These are phyloP conservation scores for Curvularia sp. DNA, from an alignment of 2,329 filamentous ascomycete species.

Conservation along the genomic window DNA sequence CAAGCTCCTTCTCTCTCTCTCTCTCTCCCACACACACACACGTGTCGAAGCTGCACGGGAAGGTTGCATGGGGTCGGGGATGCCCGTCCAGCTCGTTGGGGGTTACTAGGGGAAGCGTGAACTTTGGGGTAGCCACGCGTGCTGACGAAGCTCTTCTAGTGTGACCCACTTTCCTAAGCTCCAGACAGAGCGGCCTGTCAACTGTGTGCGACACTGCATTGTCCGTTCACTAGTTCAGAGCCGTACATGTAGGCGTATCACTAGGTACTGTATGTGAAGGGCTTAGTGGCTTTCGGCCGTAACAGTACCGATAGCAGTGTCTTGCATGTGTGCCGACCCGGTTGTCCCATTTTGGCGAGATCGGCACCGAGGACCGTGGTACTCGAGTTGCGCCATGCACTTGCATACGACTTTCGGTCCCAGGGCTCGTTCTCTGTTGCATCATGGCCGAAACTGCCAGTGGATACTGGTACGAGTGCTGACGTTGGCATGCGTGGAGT, in stretches of 20 bases:
- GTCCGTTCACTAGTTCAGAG: neutral
- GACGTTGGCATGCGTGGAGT: neutral
- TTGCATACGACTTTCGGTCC: neutral
- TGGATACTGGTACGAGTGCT: neutral
- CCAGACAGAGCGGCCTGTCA: neutral
- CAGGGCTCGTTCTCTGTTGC: neutral
- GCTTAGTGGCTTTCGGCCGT: neutral
- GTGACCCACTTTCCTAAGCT: neutral
- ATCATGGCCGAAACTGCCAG: neutral
- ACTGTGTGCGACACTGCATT: neutral
- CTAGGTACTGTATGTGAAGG: neutral
- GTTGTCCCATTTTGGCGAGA: neutral
- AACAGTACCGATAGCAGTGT: neutral
- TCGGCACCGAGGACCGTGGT: neutral
- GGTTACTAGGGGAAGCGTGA: neutral
- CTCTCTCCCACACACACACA: neutral
- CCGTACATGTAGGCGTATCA: neutral
- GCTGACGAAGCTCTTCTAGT: neutral
- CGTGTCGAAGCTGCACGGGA: neutral
- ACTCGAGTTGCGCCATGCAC: neutral
- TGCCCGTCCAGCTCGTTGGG: neutral
- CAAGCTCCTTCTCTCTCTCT: neutral
- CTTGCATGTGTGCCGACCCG: neutral
- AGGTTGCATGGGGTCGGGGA: neutral
- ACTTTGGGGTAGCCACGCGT: neutral